Base-by-base conservation (phyloP, 768 basidiomycete genomes). In the Lactarius akahatsu region DNA sequence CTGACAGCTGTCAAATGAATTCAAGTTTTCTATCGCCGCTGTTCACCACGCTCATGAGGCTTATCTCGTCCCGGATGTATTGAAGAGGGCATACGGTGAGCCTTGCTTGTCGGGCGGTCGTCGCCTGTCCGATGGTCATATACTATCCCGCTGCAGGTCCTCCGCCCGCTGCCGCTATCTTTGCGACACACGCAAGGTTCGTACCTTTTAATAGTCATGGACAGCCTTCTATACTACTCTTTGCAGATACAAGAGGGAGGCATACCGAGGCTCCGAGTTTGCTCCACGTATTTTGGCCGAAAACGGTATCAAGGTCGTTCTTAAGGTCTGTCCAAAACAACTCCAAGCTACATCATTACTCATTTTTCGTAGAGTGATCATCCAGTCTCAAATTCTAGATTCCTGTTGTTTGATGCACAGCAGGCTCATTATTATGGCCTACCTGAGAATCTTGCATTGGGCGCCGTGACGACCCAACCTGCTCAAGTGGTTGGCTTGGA, bases 21-120 rank as follows among this genome's bases (percentile, higher is more conserved):
- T 92, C 79, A 78, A 90, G 67, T 91, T 91, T 76, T 83, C 87
- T 0, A 78, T 92, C 43, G 84, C 90, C 0, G 87, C 88, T 0
- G 85, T 91, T 76, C 91, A 92, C 71, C 91, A 92, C 70, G 90
- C 91, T 1, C 86, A 86, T 50, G 90, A 92, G 70, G 85, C 91
- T 0, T 93, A 89, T 70, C 86, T 94, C 47, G 90, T 92, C n/a
- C 88, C 91, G 2, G 85, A 86, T 30, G 74, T 90, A 1, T 80
- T 94, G 63, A 92, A 91, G 75, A 80, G 82, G 71, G 82, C 86
- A 11, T 94, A 84, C 76, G 90, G 73, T 74, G 38, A 20, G 5
- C 40, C 34, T 30, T 56, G 18, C 62, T 54, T 32, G 16, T 32
- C 8, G 47, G 45, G 26, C 10, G 9, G 86, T 71, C 56, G 73